phyloP scores from a whole-genome alignment of 2,329 filamentous ascomycete genomes.

The Colletotrichum siamense region DNA sequence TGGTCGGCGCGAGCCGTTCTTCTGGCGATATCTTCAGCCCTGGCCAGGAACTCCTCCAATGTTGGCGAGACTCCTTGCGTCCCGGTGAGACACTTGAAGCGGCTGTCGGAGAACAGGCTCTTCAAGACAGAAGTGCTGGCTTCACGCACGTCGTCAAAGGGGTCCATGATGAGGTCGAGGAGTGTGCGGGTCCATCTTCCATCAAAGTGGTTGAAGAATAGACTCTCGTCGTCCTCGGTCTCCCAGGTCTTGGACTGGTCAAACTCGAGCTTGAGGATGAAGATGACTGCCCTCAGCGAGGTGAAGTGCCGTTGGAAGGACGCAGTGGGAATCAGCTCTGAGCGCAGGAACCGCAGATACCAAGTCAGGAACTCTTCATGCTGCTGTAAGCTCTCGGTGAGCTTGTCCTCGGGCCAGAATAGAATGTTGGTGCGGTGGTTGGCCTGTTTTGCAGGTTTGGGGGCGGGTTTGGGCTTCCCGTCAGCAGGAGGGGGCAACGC shows the following conservation, averaged over 20 bases:
- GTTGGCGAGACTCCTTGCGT: slow-evolving; percentile 25
- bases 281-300: slow-evolving; percentile 72
- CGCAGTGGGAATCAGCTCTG: slow-evolving; percentile 78
- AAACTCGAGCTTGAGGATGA: slow-evolving; percentile 73
- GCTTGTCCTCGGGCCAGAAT: slow-evolving; percentile 39
- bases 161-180: slow-evolving; percentile 82
- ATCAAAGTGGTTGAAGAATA: slow-evolving; percentile 50
- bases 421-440: slow-evolving; percentile 40
- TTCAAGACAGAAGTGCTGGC: slow-evolving; percentile 55
- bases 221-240: slow-evolving; percentile 41
- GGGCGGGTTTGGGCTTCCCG: background rate
- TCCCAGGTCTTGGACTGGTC: slow-evolving; percentile 52
- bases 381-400: slow-evolving; percentile 46
- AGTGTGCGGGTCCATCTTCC: slow-evolving; percentile 65
- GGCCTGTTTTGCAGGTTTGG: slow-evolving; percentile 16
- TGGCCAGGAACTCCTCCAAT: slow-evolving; percentile 52
- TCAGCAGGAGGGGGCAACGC: slow-evolving; percentile 2
- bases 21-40: slow-evolving; percentile 64
- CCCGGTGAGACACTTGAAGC: slow-evolving; percentile 30
- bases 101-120: slow-evolving; percentile 49
- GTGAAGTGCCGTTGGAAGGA: slow-evolving; percentile 92
- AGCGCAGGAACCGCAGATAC: slow-evolving; percentile 75
- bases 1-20: slow-evolving; percentile 86
- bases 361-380: slow-evolving; percentile 73
- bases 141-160: slow-evolving; percentile 89